A percentile compares a stretch with the other conserved stretches of the same genome.
Conservation (phyloP, 1,139 yeast genomes). For the Hemisphaericaspora subhashii region DNA sequence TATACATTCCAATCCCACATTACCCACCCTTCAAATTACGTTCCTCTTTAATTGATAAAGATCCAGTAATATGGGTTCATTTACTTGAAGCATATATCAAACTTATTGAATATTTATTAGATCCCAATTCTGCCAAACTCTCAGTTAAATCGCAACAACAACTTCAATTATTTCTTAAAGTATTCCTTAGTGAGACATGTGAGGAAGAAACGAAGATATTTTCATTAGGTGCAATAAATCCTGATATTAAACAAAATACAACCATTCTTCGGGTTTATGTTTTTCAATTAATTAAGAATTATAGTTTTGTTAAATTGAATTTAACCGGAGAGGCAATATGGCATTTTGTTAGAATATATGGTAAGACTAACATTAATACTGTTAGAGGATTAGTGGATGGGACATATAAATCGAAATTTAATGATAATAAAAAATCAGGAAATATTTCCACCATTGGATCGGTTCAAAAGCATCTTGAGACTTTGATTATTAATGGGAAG, state of each 20-base stretch:
- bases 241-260: slow-evolving; percentile 59
- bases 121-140: slow-evolving; percentile 34
- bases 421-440: slow-evolving; percentile 52
- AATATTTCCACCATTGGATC: slow-evolving; percentile 45
- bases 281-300: slow-evolving; percentile 49
- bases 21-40: slow-evolving; percentile 74
- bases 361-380: slow-evolving; percentile 39
- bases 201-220: slow-evolving; percentile 59
- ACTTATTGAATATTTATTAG: slow-evolving; percentile 47
- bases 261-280: slow-evolving; percentile 48
- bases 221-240: slow-evolving; percentile 68
- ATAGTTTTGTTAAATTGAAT: slow-evolving; percentile 56
- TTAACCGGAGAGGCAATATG: slow-evolving; percentile 60
- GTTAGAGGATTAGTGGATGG: slow-evolving; percentile 61
- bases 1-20: slow-evolving; percentile 54
- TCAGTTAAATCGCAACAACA: slow-evolving; percentile 58
- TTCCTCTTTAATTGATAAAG: slow-evolving; percentile 73
- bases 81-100: slow-evolving; percentile 60
- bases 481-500: slow-evolving; percentile 43
- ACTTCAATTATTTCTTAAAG: slow-evolving; percentile 53
- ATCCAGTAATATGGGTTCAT: slow-evolving; percentile 81
- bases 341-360: slow-evolving; percentile 60
- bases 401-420: slow-evolving; percentile 43
- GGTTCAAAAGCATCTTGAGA: slow-evolving; percentile 47
- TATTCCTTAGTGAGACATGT: slow-evolving; percentile 59